A percentile compares a stretch with the other conserved stretches of the same genome.
phyloP scores from a whole-genome alignment of 192 early-diverging fungal species.

The Rhizoclosmatium sp. region DNA sequence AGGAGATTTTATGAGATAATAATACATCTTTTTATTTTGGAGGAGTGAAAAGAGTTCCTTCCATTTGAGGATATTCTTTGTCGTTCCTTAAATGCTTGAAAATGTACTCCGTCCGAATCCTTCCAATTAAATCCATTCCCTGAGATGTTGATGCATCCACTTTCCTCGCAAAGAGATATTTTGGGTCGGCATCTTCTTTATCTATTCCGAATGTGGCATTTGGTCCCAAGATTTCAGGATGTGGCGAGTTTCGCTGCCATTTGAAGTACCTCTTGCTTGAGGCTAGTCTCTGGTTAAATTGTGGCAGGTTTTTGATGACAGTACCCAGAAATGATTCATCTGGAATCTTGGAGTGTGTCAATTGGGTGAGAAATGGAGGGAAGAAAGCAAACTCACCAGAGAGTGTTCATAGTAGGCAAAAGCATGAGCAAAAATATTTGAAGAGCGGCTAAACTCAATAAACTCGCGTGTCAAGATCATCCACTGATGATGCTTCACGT shows the following conservation, averaged over 20 bases:
- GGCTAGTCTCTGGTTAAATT: slow-evolving; percentile 30
- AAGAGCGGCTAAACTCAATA: slow-evolving; percentile 33
- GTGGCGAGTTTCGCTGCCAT: slow-evolving; percentile 24
- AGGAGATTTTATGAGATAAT: too few species aligned
- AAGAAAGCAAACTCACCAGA: background rate
- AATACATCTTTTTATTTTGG: too few species aligned
- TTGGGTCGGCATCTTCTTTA: slow-evolving; percentile 8
- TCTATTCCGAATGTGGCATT: too few species aligned
- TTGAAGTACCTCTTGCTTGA: slow-evolving; percentile 41
- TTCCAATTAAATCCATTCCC: slow-evolving; percentile 33
- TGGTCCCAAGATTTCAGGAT: slow-evolving; percentile 19
- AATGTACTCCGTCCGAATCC: slow-evolving; percentile 49
- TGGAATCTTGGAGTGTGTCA: slow-evolving; percentile 32
- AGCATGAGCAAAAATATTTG: slow-evolving; percentile 26
- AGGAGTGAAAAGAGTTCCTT: too few species aligned
- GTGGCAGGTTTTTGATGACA: slow-evolving; percentile 37
- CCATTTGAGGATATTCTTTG: too few species aligned
- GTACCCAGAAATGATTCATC: slow-evolving; percentile 48
- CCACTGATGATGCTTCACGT: slow-evolving; percentile 50
- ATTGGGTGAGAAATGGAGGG: too few species aligned
- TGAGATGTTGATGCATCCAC: slow-evolving; percentile 36
- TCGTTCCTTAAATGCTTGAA: slow-evolving; percentile 16
- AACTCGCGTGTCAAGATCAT: slow-evolving; percentile 42
- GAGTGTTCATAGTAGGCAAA: slow-evolving; percentile 45
- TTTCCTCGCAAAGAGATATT: slow-evolving; percentile 55